Base-by-base conservation (phyloP, 2,329 filamentous ascomycete species). In the Xylaria sp. region DNA sequence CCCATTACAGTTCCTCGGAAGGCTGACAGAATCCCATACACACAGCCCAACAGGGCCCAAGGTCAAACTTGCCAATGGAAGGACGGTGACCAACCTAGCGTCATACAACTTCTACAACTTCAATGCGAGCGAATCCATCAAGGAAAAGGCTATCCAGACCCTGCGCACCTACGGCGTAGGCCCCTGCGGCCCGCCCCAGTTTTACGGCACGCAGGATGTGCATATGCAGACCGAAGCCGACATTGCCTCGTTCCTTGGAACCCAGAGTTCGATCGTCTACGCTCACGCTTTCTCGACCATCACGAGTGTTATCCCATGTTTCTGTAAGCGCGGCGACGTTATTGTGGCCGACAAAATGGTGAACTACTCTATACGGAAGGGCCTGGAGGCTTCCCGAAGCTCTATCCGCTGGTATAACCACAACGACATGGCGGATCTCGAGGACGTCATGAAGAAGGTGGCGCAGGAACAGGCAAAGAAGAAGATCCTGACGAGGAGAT, bases 81-180 rank as follows among this genome's bases (percentile, higher is more conserved):
- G 92, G 68, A 96, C 91, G 17, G 95, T 97, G 23, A 92, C 86
- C 59, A 99, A 99, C 75, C 88, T 99, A 66, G 94, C 92, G 37
- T 96, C 92, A 1, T 95, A 93, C 80, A 99, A 99, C 77, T 97
- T 95, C 78, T 98, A 96, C 83, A 98, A 99, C 80, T 93, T 99
- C 77, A 92, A 96, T 67, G 87, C 87, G 54, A 97, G 97, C 75
- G 94, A 98, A 64, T 86, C 89, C 35, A 88, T 99, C 71, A 97
- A 96, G 73, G 93, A 97, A 70, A 96, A 97, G 76, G 95, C 94
- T 1, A 93, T 99, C 65, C 90, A 94, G 76, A 96, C 93, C 0
- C 85, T 99, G 38, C 91, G 94, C 62, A 96, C 91, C 19, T 99
- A 99, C 71, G 95, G 95, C 58, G 96, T 99, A 40, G 96, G 95